Percentiles rank a stretch among this genome's conserved stretches.
phyloP scores from a whole-genome alignment of 164 flowering plant genomes.

The Sedum album region DNA sequence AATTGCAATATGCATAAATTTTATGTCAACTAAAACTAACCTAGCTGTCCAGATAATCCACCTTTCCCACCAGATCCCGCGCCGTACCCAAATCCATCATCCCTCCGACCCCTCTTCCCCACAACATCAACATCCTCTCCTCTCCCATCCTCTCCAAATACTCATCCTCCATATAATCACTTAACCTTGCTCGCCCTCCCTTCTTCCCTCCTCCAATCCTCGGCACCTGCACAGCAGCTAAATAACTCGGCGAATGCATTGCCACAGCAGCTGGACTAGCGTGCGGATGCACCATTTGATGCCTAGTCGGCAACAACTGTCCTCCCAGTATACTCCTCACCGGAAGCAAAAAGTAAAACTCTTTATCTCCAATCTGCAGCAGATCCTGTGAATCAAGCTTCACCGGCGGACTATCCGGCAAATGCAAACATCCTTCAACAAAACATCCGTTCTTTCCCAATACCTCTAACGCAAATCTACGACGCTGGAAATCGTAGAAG shows the following conservation, averaged over 20 bases:
- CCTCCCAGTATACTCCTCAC: constrained; percentile 58
- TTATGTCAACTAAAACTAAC: constrained; percentile 13
- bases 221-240: constrained; percentile 8
- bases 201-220: constrained; percentile 20
- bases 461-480: constrained; percentile 87
- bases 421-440: constrained; percentile 90
- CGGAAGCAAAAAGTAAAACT: constrained; percentile 84
- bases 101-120: constrained; percentile 44
- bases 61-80: constrained; percentile 31
- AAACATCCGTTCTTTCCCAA: constrained; percentile 90
- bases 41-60: constrained; percentile 32
- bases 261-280: constrained; percentile 6
- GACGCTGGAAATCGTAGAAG: constrained; percentile 93
- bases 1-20: not conserved
- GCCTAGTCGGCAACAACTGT: constrained; percentile 15
- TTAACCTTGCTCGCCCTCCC: constrained; percentile 27
- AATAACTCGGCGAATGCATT: constrained; percentile 4
- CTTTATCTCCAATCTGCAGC: constrained; percentile 93
- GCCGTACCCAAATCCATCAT: constrained; percentile 32
- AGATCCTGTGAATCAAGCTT: constrained; percentile 92
- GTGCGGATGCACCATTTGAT: constrained; percentile 3
- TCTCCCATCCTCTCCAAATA: constrained; percentile 31
- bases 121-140: constrained; percentile 19
- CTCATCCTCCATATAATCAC: constrained; percentile 41
- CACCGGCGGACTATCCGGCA: constrained; percentile 74